phyloP scores from a whole-genome alignment of 1,139 yeast genomes.

The Hanseniaspora uvarum region DNA sequence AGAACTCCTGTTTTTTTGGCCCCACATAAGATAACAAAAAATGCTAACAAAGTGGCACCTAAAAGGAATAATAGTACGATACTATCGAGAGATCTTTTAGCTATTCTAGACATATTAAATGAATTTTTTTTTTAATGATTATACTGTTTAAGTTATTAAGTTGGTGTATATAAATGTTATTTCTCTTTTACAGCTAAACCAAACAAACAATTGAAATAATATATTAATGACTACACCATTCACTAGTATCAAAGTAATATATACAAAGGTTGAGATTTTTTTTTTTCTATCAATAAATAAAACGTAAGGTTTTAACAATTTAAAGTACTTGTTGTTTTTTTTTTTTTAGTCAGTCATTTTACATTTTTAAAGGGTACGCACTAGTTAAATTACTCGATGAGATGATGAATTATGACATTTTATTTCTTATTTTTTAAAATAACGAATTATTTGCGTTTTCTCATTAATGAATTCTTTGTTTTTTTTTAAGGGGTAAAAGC shows the following conservation, averaged over 20 bases:
- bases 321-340: not conserved
- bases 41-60: constrained; percentile 41
- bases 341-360: not conserved
- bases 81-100: constrained; percentile 10
- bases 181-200: too few relatives aligned
- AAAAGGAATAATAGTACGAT: constrained; percentile 27
- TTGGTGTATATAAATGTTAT: too few relatives aligned
- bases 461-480: too few relatives aligned
- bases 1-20: constrained; percentile 41
- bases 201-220: too few relatives aligned
- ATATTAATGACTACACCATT: too few relatives aligned
- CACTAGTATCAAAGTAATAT: too few relatives aligned
- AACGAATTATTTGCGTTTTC: too few relatives aligned
- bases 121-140: not conserved
- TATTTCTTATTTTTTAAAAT: too few relatives aligned
- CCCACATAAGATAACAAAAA: constrained; percentile 59
- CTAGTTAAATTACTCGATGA: not conserved
- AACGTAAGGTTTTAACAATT: not conserved
- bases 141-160: too few relatives aligned
- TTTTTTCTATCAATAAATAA: not conserved
- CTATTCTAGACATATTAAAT: not conserved
- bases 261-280: not conserved
- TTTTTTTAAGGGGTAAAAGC: constrained; percentile 2
- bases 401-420: not conserved
- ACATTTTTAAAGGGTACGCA: not conserved